These are phyloP conservation scores for Dipteronia dyeriana DNA, from an alignment of 345 rosid genomes.

Conservation along the genomic window DNA sequence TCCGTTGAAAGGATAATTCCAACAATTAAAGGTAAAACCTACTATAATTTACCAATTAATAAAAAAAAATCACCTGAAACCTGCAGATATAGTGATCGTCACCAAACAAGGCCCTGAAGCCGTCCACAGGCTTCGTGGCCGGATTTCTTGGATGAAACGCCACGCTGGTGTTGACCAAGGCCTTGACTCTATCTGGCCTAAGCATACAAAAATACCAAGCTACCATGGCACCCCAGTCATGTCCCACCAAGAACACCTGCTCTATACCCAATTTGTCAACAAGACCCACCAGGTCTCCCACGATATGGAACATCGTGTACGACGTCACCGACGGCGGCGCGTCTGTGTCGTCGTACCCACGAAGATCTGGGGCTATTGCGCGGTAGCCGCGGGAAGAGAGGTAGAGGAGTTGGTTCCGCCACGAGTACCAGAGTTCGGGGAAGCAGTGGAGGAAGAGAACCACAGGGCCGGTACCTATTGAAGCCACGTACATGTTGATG, in stretches of 20 bases:
- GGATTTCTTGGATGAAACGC: constrained; percentile 54
- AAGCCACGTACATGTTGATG: constrained; percentile 63
- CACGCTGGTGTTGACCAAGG: constrained; percentile 64
- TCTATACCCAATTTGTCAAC: constrained; percentile 43
- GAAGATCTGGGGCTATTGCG: constrained; percentile 74
- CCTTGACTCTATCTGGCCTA: constrained; percentile 67
- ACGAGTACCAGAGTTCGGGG: constrained; percentile 77
- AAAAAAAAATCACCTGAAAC: constrained; percentile 62
- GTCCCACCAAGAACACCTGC: constrained; percentile 65
- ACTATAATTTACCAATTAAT: too few species aligned
- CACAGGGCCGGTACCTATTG: constrained; percentile 57
- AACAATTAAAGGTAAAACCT: too few species aligned
- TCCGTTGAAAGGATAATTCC: too few species aligned
- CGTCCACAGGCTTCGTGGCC: constrained; percentile 41
- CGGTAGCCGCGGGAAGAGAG: constrained; percentile 63
- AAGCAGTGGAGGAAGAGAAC: constrained; percentile 74
- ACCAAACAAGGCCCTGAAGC: constrained; percentile 47
- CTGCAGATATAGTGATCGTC: constrained; percentile 73
- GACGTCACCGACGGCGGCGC: constrained; percentile 42
- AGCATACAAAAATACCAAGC: constrained; percentile 69
- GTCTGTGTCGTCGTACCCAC: constrained; percentile 73
- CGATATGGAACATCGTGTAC: constrained; percentile 53
- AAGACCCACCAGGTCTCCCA: constrained; percentile 57
- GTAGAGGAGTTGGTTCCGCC: constrained; percentile 74
- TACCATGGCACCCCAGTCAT: constrained; percentile 73